These are phyloP conservation scores for Fonsecaea multimorphosa DNA, from an alignment of 2,329 filamentous ascomycete species.

Conservation along the genomic window DNA sequence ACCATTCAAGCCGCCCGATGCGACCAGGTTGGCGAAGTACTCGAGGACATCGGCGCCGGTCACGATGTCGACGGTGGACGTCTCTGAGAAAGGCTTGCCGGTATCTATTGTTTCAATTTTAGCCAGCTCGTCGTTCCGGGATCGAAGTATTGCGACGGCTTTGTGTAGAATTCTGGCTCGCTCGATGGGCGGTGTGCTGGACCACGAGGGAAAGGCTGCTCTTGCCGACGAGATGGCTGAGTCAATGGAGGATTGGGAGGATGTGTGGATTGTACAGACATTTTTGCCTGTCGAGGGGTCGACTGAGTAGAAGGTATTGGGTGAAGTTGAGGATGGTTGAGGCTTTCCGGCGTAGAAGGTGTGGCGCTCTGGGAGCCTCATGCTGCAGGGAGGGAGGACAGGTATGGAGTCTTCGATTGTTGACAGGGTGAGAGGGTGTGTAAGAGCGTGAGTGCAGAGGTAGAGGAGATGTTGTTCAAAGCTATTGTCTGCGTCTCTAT, in stretches of 20 bases:
- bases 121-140: slow-evolving; percentile 80
- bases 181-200: slow-evolving; percentile 72
- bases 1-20: slow-evolving; percentile 77
- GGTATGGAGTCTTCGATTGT: not conserved
- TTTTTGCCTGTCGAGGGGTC: slow-evolving; percentile 74
- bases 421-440: not conserved
- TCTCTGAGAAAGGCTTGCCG: slow-evolving; percentile 84
- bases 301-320: slow-evolving; percentile 71
- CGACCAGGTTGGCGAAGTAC: slow-evolving; percentile 82
- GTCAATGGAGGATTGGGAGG: slow-evolving; percentile 71
- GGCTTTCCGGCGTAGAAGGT: slow-evolving; percentile 77
- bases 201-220: slow-evolving; percentile 76
- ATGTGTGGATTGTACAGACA: slow-evolving; percentile 73
- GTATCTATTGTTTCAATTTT: slow-evolving; percentile 82
- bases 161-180: slow-evolving; percentile 79
- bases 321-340: slow-evolving; percentile 58
- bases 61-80: slow-evolving; percentile 79
- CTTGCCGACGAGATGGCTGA: slow-evolving; percentile 73
- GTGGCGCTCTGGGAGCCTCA: slow-evolving; percentile 53
- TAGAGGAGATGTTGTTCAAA: not conserved
- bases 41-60: slow-evolving; percentile 86
- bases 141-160: slow-evolving; percentile 74
- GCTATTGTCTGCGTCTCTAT: not conserved
- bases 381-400: slow-evolving; percentile 4
- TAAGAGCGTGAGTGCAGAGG: not conserved